Percentiles rank a stretch among this genome's conserved stretches.
Evolutionary conservation across 2,329 filamentous ascomycete genomes (phyloP).

Genomic region (Teratosphaeria destructans): DNA sequence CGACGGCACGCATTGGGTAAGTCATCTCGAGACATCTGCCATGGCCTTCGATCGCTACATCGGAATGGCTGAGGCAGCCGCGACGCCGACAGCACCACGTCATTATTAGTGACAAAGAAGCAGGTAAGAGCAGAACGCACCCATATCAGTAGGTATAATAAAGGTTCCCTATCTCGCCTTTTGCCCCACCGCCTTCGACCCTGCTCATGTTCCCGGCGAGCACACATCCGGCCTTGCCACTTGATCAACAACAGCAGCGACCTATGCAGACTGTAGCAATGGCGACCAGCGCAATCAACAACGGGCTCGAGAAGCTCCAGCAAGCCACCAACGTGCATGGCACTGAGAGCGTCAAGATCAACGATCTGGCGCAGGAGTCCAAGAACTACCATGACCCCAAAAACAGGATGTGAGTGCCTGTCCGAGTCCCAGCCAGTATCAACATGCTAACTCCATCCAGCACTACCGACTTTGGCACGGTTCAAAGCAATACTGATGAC

Average conservation of each 20-base stretch:
- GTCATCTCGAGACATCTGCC: not conserved
- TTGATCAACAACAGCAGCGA: not conserved
- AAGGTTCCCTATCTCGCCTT: not conserved
- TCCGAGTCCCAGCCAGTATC: not conserved
- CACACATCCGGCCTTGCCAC: not conserved
- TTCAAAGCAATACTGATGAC: slow-evolving; percentile 58
- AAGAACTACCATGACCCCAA: slow-evolving; percentile 47
- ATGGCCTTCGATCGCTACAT: not conserved
- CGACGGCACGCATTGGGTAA: not conserved
- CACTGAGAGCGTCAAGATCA: slow-evolving; percentile 41
- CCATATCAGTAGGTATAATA: not conserved
- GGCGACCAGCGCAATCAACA: slow-evolving; percentile 8
- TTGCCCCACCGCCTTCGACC: not conserved
- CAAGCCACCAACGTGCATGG: slow-evolving; percentile 19
- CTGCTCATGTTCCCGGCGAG: not conserved
- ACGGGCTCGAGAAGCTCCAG: slow-evolving; percentile 20
- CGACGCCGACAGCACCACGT: not conserved
- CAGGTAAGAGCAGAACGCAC: not conserved
- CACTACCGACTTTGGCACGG: slow-evolving; percentile 69
- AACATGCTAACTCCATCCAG: not conserved
- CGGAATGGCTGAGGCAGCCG: not conserved
- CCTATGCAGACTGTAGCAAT: not conserved
- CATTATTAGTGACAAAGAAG: not conserved
- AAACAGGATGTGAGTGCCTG: slow-evolving; percentile 37
- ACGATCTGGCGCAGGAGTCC: slow-evolving; percentile 50